These are phyloP conservation scores for Helminthosporium solani DNA, from an alignment of 2,329 filamentous ascomycete species.

Conservation along the genomic window DNA sequence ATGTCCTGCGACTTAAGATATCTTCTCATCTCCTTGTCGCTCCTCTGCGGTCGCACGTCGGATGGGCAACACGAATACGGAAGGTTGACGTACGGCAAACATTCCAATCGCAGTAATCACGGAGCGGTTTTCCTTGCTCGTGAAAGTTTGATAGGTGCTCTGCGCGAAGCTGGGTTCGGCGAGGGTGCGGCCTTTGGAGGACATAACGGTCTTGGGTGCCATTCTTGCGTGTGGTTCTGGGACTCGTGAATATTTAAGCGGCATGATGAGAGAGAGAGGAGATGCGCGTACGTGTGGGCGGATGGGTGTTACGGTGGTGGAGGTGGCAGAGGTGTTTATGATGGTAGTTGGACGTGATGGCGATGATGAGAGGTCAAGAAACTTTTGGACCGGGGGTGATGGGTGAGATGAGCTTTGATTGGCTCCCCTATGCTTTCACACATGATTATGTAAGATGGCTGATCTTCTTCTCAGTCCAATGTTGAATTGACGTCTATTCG, in stretches of 20 bases:
- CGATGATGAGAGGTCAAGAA: conserved; percentile 23
- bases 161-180: conserved; percentile 44
- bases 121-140: conserved; percentile 51
- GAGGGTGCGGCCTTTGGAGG: conserved; percentile 27
- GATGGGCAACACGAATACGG: not conserved
- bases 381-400: conserved; percentile 19
- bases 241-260: not conserved
- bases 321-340: conserved; percentile 3
- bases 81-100: conserved; percentile 50
- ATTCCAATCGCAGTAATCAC: conserved; percentile 51
- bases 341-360: conserved; percentile 8
- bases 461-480: not conserved
- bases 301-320: conserved; percentile 5
- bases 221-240: conserved; percentile 15
- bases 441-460: not conserved
- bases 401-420: not conserved
- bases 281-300: conserved; percentile 8
- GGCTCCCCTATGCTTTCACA: not conserved
- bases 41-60: not conserved
- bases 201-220: conserved; percentile 31
- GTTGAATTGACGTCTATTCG: not conserved
- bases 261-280: not conserved
- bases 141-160: conserved; percentile 44
- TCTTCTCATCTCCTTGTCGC: conserved; percentile 2
- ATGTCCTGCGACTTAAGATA: not conserved